Conservation (phyloP, 164 flowering plant species). For the Nymphaea thermarum region DNA sequence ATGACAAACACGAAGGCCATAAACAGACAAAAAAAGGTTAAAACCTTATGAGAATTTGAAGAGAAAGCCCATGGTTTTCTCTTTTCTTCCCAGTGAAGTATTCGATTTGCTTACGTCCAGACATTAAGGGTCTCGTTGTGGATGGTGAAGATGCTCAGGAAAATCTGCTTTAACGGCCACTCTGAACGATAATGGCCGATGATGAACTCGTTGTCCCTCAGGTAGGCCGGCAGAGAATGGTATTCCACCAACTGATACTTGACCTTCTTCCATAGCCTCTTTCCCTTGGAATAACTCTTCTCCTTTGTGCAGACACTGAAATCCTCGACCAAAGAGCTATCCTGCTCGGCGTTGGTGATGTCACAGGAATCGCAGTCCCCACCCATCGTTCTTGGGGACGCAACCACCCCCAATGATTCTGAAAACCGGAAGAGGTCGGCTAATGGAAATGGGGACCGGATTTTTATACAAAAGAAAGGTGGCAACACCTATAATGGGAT, state of each 20-base stretch:
- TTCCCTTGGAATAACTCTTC: constrained; percentile 31
- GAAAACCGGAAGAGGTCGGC: background rate
- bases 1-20: background rate
- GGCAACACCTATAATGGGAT: too few species aligned
- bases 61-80: background rate
- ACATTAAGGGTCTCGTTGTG: constrained; percentile 96
- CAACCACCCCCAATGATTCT: background rate
- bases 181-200: constrained; percentile 78
- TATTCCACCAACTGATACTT: constrained; percentile 94
- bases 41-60: background rate
- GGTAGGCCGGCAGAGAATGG: constrained; percentile 73
- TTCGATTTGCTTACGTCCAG: constrained; percentile 72
- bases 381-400: background rate
- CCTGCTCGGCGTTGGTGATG: background rate
- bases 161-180: constrained; percentile 83
- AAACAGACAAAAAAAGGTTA: background rate
- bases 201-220: constrained; percentile 91
- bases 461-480: too few species aligned
- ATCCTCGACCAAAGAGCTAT: background rate
- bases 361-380: background rate
- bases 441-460: background rate
- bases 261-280: constrained; percentile 83
- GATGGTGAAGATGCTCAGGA: constrained; percentile 78
- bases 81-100: background rate
- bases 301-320: background rate